Conservation (phyloP, 1,284 basidiomycete genomes). For the Apiotrichum mycotoxinovorans region DNA sequence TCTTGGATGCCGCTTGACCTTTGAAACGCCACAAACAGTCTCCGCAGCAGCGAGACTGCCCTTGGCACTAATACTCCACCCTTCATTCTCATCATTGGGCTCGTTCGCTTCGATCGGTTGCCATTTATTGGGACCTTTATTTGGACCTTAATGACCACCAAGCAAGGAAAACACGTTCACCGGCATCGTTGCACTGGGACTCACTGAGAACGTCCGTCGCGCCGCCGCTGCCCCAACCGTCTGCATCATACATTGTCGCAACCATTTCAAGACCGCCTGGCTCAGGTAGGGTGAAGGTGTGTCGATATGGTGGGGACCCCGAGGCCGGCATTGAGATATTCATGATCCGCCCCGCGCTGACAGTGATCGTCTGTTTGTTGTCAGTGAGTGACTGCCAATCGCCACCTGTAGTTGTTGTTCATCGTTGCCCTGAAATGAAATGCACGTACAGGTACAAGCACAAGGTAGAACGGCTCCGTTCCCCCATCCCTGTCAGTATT, state of each 20-base stretch:
- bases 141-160: no score
- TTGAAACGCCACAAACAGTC: no score
- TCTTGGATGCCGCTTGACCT: no score
- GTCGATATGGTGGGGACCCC: constrained; percentile 16
- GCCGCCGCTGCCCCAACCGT: constrained; percentile 39
- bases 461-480: constrained; percentile 32
- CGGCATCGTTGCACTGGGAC: constrained; percentile 1
- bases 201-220: constrained; percentile 37
- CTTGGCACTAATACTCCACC: no score
- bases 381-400: not conserved
- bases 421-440: no score
- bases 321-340: constrained; percentile 38
- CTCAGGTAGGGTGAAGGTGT: constrained; percentile 32
- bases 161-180: no score
- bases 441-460: constrained; percentile 37
- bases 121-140: no score
- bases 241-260: constrained; percentile 38
- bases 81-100: no score
- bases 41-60: no score
- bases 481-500: constrained; percentile 35
- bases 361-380: constrained; percentile 24
- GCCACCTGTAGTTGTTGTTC: no score
- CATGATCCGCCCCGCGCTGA: constrained; percentile 26
- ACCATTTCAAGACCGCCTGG: constrained; percentile 37
- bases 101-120: no score